Evolutionary conservation across 345 rosid genomes (phyloP).

Genomic region (Syzygium grande): DNA sequence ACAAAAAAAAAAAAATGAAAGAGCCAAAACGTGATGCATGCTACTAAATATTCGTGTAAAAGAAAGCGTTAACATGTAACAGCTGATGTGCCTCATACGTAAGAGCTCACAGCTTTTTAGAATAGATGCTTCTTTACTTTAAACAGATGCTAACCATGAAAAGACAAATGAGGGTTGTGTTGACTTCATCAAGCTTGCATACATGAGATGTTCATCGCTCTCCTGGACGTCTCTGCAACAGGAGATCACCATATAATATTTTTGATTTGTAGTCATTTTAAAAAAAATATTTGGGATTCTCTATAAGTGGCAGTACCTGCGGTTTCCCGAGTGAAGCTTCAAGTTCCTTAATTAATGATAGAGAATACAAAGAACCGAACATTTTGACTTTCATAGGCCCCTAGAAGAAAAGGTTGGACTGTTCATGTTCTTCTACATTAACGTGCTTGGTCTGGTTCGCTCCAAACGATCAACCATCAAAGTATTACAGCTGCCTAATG

Average conservation of each 20-base stretch:
- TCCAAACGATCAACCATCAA: background rate
- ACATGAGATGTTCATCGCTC: background rate
- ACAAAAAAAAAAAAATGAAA: background rate
- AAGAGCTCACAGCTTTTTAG: background rate
- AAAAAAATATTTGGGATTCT: background rate
- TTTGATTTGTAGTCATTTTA: background rate
- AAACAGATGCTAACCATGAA: background rate
- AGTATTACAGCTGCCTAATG: background rate
- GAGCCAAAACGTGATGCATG: background rate
- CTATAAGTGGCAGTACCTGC: background rate
- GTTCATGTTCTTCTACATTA: background rate
- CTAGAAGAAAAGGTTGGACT: background rate
- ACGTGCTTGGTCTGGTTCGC: background rate
- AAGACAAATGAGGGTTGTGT: background rate
- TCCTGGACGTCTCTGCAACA: background rate
- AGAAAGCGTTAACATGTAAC: background rate
- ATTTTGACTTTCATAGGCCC: background rate
- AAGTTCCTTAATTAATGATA: background rate
- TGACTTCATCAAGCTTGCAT: background rate
- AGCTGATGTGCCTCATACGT: background rate
- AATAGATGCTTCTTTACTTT: background rate
- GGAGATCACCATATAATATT: background rate
- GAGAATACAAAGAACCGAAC: background rate
- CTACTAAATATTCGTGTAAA: background rate
- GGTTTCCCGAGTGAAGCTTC: background rate